Conservation (phyloP, 192 early-diverging fungal genomes). For the Kickxella alabastrina region DNA sequence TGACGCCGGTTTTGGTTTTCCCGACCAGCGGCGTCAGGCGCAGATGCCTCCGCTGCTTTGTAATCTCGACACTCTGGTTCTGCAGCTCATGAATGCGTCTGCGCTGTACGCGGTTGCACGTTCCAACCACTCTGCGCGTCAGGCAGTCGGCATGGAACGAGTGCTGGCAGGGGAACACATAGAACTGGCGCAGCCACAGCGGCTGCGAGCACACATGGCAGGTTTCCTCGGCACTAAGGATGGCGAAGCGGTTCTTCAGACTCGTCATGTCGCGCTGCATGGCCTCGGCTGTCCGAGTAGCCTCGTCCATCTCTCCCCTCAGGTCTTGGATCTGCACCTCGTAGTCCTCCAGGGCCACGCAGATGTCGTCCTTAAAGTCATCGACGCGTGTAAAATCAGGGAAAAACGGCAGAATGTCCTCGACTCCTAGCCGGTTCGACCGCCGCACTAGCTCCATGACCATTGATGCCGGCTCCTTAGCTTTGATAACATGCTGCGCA, state of each 20-base stretch:
- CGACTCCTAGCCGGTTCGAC: constrained; percentile 78
- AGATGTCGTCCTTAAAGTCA: constrained; percentile 96
- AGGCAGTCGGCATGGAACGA: constrained; percentile 93
- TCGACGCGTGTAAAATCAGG: constrained; percentile 97
- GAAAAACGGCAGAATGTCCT: constrained; percentile 95
- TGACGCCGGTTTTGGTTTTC: neutral
- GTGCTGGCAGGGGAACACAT: constrained; percentile 94
- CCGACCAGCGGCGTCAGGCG: constrained; percentile 26
- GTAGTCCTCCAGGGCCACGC: constrained; percentile 86
- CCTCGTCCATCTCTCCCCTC: constrained; percentile 93
- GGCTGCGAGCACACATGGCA: constrained; percentile 78
- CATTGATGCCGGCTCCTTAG: constrained; percentile 80
- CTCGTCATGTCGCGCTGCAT: constrained; percentile 89
- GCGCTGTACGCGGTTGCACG: constrained; percentile 45
- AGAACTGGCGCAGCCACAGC: constrained; percentile 83
- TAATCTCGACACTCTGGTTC: constrained; percentile 29
- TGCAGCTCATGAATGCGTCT: constrained; percentile 50
- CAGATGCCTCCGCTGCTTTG: constrained; percentile 38
- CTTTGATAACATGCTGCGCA: constrained; percentile 84
- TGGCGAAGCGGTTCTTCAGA: constrained; percentile 69
- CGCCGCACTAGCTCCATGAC: constrained; percentile 81
- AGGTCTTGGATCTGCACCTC: constrained; percentile 85
- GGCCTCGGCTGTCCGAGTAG: constrained; percentile 84
- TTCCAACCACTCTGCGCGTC: constrained; percentile 58
- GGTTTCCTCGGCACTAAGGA: constrained; percentile 52